phyloP scores from a whole-genome alignment of 139 green algal genomes.

The Tetraselmis chui region DNA sequence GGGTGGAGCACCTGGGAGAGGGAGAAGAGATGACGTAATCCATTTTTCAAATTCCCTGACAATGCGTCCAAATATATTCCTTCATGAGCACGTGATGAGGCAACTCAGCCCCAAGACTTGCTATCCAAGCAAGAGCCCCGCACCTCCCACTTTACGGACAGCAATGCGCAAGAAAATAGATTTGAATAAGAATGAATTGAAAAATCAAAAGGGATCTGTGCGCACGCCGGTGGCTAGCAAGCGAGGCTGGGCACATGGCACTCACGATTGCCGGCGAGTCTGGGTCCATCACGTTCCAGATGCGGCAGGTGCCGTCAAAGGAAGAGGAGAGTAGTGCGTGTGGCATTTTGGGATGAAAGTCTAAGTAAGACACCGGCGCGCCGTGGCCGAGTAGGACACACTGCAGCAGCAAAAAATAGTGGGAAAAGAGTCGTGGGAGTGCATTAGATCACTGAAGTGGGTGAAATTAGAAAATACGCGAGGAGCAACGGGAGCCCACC shows the following conservation, averaged over 20 bases:
- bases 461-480: not conserved
- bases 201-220: too few species aligned
- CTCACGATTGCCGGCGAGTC: slow-evolving; percentile 22
- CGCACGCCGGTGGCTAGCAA: too few species aligned
- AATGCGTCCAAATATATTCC: too few species aligned
- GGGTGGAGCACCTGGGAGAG: not conserved
- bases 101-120: too few species aligned
- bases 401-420: slow-evolving; percentile 22
- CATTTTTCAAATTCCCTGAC: too few species aligned
- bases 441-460: slow-evolving; percentile 1
- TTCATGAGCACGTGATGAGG: too few species aligned
- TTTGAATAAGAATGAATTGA: too few species aligned
- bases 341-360: slow-evolving; percentile 48
- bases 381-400: slow-evolving; percentile 56
- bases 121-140: too few species aligned
- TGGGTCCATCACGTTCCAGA: slow-evolving; percentile 51
- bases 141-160: too few species aligned
- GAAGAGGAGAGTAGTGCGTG: slow-evolving; percentile 57
- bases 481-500: slow-evolving; percentile 9
- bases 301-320: slow-evolving; percentile 61
- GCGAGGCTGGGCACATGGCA: too few species aligned
- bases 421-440: not conserved
- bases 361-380: slow-evolving; percentile 43
- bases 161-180: too few species aligned
- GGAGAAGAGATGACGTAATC: too few species aligned